Percentiles rank a stretch among this genome's conserved stretches.
Conservation (phyloP, 306 rosid genomes). For the Hippophae rhamnoides region DNA sequence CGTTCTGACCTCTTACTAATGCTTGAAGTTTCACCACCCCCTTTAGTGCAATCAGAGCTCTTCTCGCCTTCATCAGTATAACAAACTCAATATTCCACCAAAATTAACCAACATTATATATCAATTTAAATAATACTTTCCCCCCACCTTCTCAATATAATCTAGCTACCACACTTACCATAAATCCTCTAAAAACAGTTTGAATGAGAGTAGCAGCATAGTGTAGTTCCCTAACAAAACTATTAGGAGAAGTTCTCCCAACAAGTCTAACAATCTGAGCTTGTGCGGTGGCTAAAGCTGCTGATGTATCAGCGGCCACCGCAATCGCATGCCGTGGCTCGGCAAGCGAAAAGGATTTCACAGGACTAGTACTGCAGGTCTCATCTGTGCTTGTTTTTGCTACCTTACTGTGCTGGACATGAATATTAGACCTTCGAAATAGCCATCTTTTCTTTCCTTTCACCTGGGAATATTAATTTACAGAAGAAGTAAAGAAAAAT, state of each 20-base stretch:
- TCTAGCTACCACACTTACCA: constrained; percentile 10
- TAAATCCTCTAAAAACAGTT: constrained; percentile 28
- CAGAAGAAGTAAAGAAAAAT: not conserved
- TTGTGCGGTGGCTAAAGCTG: constrained; percentile 21
- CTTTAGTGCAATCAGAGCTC: constrained; percentile 25
- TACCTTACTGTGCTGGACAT: constrained; percentile 13
- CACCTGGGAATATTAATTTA: constrained; percentile 9
- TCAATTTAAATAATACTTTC: too few relatives aligned
- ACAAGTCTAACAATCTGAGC: constrained; percentile 14
- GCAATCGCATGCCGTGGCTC: constrained; percentile 21
- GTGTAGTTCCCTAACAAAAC: constrained; percentile 4
- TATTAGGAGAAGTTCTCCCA: constrained; percentile 4
- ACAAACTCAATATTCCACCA: not conserved
- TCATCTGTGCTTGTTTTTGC: constrained; percentile 5
- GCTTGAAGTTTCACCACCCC: constrained; percentile 34
- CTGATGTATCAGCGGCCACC: constrained; percentile 23
- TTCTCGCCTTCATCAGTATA: constrained; percentile 17
- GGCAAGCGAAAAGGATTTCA: constrained; percentile 13
- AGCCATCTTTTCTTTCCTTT: constrained; percentile 28
- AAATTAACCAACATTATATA: not conserved
- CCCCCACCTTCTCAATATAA: too few relatives aligned
- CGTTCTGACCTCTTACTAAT: constrained; percentile 27
- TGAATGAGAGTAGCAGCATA: constrained; percentile 25
- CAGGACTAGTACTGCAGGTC: not conserved
- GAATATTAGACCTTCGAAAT: constrained; percentile 17